Percentiles rank a stretch among this genome's conserved stretches.
phyloP scores from a whole-genome alignment of 106 monocot species.

The Agapanthus africanus region DNA sequence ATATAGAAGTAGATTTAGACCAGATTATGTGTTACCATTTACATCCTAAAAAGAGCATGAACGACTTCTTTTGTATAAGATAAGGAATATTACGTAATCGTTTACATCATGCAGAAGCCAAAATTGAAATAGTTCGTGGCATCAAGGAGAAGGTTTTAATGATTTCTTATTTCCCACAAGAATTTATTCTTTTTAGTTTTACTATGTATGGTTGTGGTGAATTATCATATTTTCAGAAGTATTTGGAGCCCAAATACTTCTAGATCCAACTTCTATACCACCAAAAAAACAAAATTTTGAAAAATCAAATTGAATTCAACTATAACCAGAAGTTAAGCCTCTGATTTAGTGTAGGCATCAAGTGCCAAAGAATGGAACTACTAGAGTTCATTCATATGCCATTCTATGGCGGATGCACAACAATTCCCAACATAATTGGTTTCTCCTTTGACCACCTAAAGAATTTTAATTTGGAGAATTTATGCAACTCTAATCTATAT shows the following conservation, averaged over 20 bases:
- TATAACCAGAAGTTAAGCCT: neutral
- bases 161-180: too few species aligned
- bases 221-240: neutral
- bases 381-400: neutral
- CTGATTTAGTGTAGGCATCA: neutral
- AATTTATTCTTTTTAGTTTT: too few species aligned
- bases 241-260: neutral
- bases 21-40: too few species aligned
- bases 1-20: too few species aligned
- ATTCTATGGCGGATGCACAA: neutral
- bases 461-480: too few species aligned
- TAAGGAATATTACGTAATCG: neutral
- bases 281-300: neutral
- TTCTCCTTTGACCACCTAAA: too few species aligned
- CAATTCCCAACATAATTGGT: neutral
- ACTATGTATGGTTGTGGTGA: neutral
- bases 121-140: neutral
- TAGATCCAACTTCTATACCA: neutral
- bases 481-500: too few species aligned
- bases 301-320: neutral
- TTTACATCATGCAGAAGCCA: neutral
- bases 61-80: too few species aligned
- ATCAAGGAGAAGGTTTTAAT: too few species aligned
- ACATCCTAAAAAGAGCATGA: too few species aligned
- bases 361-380: neutral